Percentiles rank a stretch among this genome's conserved stretches.
Evolutionary conservation across 2,329 filamentous ascomycete genomes (phyloP).

Genomic region (Colletotrichum destructivum): DNA sequence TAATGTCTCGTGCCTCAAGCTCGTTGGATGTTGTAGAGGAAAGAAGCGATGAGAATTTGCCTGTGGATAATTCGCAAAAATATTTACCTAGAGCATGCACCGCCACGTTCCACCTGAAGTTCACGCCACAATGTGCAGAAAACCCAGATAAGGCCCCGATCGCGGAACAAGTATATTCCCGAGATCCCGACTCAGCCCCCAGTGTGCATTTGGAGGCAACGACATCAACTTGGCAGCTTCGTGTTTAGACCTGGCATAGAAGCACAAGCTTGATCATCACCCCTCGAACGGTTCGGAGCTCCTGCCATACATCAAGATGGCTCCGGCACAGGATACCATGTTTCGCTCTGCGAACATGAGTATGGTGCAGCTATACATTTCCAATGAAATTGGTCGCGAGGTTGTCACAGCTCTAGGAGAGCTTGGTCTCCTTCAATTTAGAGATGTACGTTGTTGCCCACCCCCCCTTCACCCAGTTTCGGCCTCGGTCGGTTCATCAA

Average conservation of each 20-base stretch:
- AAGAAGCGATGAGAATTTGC: neutral
- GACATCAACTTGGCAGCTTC: constrained; percentile 45
- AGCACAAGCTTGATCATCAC: constrained; percentile 39
- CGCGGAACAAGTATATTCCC: constrained; percentile 12
- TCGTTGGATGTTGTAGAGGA: constrained; percentile 10
- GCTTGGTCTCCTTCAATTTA: constrained; percentile 95
- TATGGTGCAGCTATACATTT: constrained; percentile 99
- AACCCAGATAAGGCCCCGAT: too few species aligned
- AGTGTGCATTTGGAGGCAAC: constrained; percentile 37
- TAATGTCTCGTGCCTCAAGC: neutral
- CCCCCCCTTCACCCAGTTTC: constrained; percentile 37
- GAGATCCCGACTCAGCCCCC: constrained; percentile 18
- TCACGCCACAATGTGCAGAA: constrained; percentile 16
- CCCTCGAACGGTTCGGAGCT: constrained; percentile 43
- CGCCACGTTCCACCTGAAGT: constrained; percentile 24
- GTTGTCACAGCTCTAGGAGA: constrained; percentile 97
- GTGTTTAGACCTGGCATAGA: constrained; percentile 35
- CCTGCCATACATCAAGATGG: constrained; percentile 64
- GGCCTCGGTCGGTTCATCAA: constrained; percentile 12
- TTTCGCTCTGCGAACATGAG: constrained; percentile 99
- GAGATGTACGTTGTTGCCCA: constrained; percentile 79
- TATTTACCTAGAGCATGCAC: constrained; percentile 20
- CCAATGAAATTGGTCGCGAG: constrained; percentile 98
- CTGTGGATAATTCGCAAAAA: constrained; percentile 31
- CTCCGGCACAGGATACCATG: constrained; percentile 86